Conservation (phyloP, 225 moss, liverwort and hornwort species). For the Physcomitrellopsis africana region DNA sequence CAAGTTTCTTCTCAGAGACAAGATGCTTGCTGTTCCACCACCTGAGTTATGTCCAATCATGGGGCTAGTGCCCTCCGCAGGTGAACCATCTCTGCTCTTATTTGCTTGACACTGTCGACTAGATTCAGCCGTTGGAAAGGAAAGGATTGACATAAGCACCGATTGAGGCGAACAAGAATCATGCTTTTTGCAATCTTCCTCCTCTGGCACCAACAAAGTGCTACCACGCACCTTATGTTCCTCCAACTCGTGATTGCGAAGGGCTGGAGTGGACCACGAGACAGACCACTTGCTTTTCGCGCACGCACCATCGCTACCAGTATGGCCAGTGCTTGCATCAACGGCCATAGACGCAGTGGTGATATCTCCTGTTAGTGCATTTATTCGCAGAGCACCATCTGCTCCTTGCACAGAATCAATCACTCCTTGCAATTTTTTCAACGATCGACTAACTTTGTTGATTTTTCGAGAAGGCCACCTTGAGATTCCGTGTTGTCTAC, state of each 20-base stretch:
- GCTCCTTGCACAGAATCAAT: constrained; percentile 91
- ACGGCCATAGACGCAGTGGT: constrained; percentile 65
- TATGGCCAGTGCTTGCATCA: constrained; percentile 59
- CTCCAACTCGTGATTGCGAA: constrained; percentile 37
- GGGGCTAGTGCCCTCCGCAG: constrained; percentile 16
- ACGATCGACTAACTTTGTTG: constrained; percentile 85
- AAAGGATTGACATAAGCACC: constrained; percentile 45
- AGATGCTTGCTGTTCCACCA: constrained; percentile 1
- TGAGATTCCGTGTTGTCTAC: constrained; percentile 88
- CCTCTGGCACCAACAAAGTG: constrained; percentile 17
- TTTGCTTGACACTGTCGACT: constrained; percentile 24
- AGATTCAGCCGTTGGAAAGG: constrained; percentile 27
- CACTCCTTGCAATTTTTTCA: constrained; percentile 86
- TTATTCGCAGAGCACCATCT: constrained; percentile 76
- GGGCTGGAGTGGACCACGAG: constrained; percentile 66
- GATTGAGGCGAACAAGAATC: constrained; percentile 42
- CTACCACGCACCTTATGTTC: constrained; percentile 28
- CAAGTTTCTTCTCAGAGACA: constrained; percentile 17
- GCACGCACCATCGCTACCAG: constrained; percentile 46
- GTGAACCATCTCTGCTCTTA: constrained; percentile 17
- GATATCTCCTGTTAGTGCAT: constrained; percentile 57
- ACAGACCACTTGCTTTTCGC: constrained; percentile 70
- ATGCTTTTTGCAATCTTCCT: constrained; percentile 30
- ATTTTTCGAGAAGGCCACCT: constrained; percentile 92
- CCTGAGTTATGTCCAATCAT: neutral